A percentile compares a stretch with the other conserved stretches of the same genome.
These are phyloP conservation scores for Paecilomyces dactylethromorphus DNA, from an alignment of 2,329 filamentous ascomycete species.

Conservation along the genomic window DNA sequence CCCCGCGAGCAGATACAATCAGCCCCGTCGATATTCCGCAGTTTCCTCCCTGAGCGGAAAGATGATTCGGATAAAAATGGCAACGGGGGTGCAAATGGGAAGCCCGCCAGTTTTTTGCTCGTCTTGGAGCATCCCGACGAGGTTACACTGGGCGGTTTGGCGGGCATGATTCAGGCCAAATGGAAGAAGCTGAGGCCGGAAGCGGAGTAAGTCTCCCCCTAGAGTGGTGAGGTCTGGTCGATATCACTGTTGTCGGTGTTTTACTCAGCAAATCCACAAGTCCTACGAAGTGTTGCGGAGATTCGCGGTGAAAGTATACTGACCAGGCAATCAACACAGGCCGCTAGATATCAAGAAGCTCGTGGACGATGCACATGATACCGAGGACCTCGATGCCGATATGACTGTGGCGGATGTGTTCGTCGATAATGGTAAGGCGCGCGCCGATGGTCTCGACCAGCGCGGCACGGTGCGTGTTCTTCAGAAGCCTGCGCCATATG, in stretches of 20 bases:
- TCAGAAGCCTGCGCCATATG: conserved; percentile 19
- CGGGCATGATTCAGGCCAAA: conserved; percentile 23
- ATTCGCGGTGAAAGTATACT: not conserved
- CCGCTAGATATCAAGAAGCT: conserved; percentile 30
- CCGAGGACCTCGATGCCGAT: conserved; percentile 23
- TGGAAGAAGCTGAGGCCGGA: conserved; percentile 27
- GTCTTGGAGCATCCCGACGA: conserved; percentile 24
- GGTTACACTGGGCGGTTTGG: conserved; percentile 22
- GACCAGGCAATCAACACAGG: conserved; percentile 12
- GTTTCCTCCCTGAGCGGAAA: conserved; percentile 8
- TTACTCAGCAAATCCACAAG: not conserved
- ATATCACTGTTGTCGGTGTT: not conserved
- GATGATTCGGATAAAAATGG: conserved; percentile 8
- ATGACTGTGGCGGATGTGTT: conserved; percentile 33
- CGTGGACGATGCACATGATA: conserved; percentile 26
- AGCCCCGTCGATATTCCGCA: conserved; percentile 8
- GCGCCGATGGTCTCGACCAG: conserved; percentile 28
- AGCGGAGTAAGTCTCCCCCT: conserved; percentile 20
- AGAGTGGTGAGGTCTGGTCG: not conserved
- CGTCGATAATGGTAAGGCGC: conserved; percentile 29
- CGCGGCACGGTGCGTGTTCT: conserved; percentile 26
- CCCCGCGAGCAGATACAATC: conserved; percentile 18
- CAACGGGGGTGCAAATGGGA: conserved; percentile 3
- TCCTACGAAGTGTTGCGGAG: not conserved
- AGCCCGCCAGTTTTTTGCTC: conserved; percentile 24